A percentile compares a stretch with the other conserved stretches of the same genome.
Evolutionary conservation across 192 early-diverging fungal genomes (phyloP).

Genomic region (Coemansia furcata): DNA sequence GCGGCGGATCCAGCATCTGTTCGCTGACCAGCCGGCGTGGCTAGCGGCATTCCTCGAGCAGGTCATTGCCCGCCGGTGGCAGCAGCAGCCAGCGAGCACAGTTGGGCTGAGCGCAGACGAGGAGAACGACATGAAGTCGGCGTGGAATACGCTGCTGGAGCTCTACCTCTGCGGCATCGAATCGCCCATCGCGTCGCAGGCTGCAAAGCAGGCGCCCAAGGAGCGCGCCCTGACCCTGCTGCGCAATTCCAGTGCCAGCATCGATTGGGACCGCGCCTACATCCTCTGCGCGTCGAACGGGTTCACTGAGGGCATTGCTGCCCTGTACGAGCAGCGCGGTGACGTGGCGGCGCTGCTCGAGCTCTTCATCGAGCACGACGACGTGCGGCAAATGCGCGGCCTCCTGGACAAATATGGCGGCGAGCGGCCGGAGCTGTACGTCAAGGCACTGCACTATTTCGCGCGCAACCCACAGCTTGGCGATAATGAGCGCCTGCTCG

Average conservation of each 20-base stretch:
- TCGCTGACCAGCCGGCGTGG: slow-evolving; percentile 80
- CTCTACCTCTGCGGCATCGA: slow-evolving; percentile 71
- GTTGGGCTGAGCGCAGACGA: slow-evolving; percentile 28
- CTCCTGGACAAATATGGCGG: slow-evolving; percentile 65
- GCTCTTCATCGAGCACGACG: slow-evolving; percentile 70
- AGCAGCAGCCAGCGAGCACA: slow-evolving; percentile 8
- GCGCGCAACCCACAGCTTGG: slow-evolving; percentile 65
- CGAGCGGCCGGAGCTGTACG: slow-evolving; percentile 66
- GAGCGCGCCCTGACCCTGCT: slow-evolving; percentile 72
- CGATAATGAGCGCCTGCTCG: slow-evolving; percentile 57
- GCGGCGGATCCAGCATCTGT: slow-evolving; percentile 83
- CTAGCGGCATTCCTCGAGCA: slow-evolving; percentile 81
- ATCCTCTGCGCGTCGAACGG: slow-evolving; percentile 83
- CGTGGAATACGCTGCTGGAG: slow-evolving; percentile 93
- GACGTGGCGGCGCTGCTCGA: slow-evolving; percentile 72
- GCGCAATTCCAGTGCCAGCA: slow-evolving; percentile 63
- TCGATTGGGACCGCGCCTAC: slow-evolving; percentile 91
- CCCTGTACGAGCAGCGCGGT: slow-evolving; percentile 80
- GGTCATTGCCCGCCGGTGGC: slow-evolving; percentile 78
- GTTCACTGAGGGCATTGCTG: slow-evolving; percentile 84
- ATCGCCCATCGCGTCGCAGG: slow-evolving; percentile 19
- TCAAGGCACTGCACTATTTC: slow-evolving; percentile 69
- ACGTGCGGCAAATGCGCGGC: slow-evolving; percentile 63
- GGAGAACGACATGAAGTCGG: slow-evolving; percentile 64
- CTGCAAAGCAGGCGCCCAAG: slow-evolving; percentile 24